phyloP scores from a whole-genome alignment of 2,329 filamentous ascomycete species.

The Pestalotiopsis sp. region DNA sequence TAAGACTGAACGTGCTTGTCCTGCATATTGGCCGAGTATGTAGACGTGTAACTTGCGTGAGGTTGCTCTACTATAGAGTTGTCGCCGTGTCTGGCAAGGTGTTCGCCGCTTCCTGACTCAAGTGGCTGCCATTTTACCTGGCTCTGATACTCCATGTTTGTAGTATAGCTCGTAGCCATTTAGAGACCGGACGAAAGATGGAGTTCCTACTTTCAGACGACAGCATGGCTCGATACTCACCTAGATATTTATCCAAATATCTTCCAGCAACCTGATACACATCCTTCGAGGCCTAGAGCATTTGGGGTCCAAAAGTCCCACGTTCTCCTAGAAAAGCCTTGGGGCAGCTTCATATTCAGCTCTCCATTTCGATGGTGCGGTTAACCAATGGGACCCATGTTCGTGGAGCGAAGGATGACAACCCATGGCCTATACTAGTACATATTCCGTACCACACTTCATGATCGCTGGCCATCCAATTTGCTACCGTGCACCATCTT shows the following conservation, averaged over 20 bases:
- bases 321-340: neutral
- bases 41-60: neutral
- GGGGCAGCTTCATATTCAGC: neutral
- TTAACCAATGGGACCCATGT: neutral
- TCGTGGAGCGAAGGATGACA: neutral
- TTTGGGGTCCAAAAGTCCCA: neutral
- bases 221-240: neutral
- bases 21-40: no score
- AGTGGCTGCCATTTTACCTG: neutral
- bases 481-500: neutral
- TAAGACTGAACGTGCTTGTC: neutral
- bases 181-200: neutral
- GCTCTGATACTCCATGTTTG: neutral
- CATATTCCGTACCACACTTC: neutral
- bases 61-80: neutral
- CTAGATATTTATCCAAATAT: neutral
- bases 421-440: neutral
- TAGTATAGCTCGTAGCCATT: neutral
- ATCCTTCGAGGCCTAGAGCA: neutral
- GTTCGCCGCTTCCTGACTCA: neutral
- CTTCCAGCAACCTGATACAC: neutral
- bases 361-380: neutral
- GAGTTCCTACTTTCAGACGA: neutral
- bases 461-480: neutral
- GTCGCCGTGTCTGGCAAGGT: neutral